phyloP scores from a whole-genome alignment of 106 monocot genomes.

The Allium sativum region DNA sequence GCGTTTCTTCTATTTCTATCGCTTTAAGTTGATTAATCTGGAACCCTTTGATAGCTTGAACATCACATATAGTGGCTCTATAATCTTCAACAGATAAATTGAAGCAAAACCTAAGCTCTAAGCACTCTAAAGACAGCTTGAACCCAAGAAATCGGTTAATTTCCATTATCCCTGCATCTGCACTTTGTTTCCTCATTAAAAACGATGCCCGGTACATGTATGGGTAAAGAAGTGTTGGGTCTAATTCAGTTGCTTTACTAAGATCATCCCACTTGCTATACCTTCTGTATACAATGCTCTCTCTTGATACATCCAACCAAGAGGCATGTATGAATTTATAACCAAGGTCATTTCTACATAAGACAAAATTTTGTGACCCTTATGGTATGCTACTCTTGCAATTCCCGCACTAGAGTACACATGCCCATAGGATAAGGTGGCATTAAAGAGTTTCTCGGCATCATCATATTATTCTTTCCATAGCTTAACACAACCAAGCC shows the following conservation, averaged over 20 bases:
- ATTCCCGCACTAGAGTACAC: slow-evolving; percentile 62
- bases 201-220: slow-evolving; percentile 94
- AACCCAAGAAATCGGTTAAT: slow-evolving; percentile 85
- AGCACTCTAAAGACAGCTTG: slow-evolving; percentile 73
- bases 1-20: too few species aligned
- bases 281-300: slow-evolving; percentile 72
- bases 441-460: slow-evolving; percentile 52
- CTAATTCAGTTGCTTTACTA: slow-evolving; percentile 77
- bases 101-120: slow-evolving; percentile 77
- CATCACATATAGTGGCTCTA: slow-evolving; percentile 61
- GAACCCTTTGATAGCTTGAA: slow-evolving; percentile 39
- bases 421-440: slow-evolving; percentile 57
- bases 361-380: slow-evolving; percentile 41
- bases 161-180: slow-evolving; percentile 51
- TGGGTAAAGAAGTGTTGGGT: slow-evolving; percentile 83
- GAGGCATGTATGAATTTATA: slow-evolving; percentile 44
- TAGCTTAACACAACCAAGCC: slow-evolving; percentile 75
- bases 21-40: too few species aligned
- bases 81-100: slow-evolving; percentile 83
- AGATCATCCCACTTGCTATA: slow-evolving; percentile 65
- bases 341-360: slow-evolving; percentile 65
- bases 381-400: slow-evolving; percentile 53
- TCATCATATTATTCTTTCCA: slow-evolving; percentile 70
- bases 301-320: slow-evolving; percentile 97
- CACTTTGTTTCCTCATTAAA: slow-evolving; percentile 70